Conservation (phyloP, 1,284 basidiomycete genomes). For the Cryptococcus wingfieldii region DNA sequence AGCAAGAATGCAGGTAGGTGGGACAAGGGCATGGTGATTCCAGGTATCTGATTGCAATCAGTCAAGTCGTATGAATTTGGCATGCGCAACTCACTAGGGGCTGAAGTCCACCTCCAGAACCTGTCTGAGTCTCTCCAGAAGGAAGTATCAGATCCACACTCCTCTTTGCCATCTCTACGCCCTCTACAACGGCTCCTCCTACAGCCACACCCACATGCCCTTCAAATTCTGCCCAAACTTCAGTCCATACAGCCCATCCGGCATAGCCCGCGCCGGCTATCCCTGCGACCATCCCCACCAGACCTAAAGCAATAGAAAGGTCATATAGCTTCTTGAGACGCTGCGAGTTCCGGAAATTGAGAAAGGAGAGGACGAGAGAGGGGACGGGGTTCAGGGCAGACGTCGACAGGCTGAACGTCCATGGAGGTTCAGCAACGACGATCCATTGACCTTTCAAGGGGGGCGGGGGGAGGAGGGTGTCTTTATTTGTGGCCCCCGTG, state of each 20-base stretch:
- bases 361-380: not conserved
- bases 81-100: slow-evolving; percentile 26
- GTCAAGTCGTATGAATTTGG: not conserved
- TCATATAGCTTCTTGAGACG: slow-evolving; percentile 11
- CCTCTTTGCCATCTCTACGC: slow-evolving; percentile 9
- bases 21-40: slow-evolving; percentile 40
- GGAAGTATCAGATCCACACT: slow-evolving; percentile 1
- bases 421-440: not conserved
- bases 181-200: slow-evolving; percentile 4
- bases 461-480: not conserved
- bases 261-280: slow-evolving; percentile 6
- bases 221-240: slow-evolving; percentile 11
- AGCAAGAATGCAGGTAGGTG: slow-evolving; percentile 41
- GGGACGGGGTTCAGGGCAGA: slow-evolving; percentile 6
- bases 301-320: slow-evolving; percentile 3
- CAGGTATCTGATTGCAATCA: slow-evolving; percentile 37
- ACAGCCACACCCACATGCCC: slow-evolving; percentile 4
- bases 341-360: slow-evolving; percentile 2
- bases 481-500: not conserved
- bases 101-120: slow-evolving; percentile 20
- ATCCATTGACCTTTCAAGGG: not conserved
- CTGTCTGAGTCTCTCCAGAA: not conserved
- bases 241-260: slow-evolving; percentile 5
- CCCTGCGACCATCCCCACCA: slow-evolving; percentile 3
- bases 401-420: slow-evolving; percentile 5